Evolutionary conservation across 495 filamentous ascomycete genomes (phyloP).

Genomic region (Oleoguttula mirabilis): DNA sequence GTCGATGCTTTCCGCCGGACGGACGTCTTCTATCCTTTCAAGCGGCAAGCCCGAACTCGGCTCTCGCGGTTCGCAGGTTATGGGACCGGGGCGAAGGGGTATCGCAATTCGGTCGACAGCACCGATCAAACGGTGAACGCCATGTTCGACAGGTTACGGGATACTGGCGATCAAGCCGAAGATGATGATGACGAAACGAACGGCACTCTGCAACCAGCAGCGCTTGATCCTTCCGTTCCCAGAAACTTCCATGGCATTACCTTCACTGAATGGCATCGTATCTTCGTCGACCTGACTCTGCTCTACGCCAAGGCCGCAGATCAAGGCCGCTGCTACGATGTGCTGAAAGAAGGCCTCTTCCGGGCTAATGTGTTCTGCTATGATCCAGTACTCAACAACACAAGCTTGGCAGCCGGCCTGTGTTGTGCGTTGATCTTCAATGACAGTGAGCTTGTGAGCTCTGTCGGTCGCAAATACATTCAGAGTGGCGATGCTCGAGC

Average conservation of each 20-base stretch:
- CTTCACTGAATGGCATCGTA: constrained; percentile 74
- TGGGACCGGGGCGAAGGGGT: too few species aligned
- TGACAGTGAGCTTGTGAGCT: constrained; percentile 62
- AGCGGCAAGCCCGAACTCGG: too few species aligned
- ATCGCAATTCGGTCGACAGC: too few species aligned
- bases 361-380: constrained; percentile 71
- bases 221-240: too few species aligned
- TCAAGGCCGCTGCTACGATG: constrained; percentile 58
- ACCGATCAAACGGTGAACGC: constrained; percentile 35
- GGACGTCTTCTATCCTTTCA: constrained; percentile 69
- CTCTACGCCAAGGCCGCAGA: constrained; percentile 49
- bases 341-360: constrained; percentile 53
- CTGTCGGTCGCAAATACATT: constrained; percentile 69
- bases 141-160: not conserved
- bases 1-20: constrained; percentile 69
- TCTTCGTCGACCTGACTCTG: constrained; percentile 81
- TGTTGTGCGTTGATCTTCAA: constrained; percentile 69
- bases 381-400: constrained; percentile 50
- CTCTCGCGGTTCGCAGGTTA: too few species aligned
- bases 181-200: not conserved
- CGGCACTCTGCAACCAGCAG: too few species aligned
- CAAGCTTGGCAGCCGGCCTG: constrained; percentile 47
- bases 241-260: constrained; percentile 63
- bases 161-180: constrained; percentile 1
- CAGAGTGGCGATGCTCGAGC: constrained; percentile 65